Evolutionary conservation across 306 rosid species (phyloP).

Genomic region (Rubus idaeus): DNA sequence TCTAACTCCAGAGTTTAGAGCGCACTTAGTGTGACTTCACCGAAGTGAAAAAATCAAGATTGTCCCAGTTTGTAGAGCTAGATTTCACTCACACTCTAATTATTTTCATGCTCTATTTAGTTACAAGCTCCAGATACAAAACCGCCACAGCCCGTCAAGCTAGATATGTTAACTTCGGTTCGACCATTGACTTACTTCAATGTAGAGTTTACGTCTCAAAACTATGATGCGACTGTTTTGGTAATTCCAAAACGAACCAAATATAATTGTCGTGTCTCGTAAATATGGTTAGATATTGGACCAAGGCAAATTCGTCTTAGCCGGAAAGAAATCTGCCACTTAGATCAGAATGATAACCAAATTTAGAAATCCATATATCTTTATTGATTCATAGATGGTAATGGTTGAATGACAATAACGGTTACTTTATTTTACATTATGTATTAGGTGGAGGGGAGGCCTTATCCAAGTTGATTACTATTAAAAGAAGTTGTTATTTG

Average conservation of each 20-base stretch:
- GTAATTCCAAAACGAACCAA: not conserved
- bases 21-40: too few species aligned
- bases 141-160: too few species aligned
- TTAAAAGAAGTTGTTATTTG: not conserved
- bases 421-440: conserved; percentile 1
- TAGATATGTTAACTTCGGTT: too few species aligned
- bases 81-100: too few species aligned
- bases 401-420: not conserved
- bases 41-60: too few species aligned
- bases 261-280: not conserved
- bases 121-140: too few species aligned
- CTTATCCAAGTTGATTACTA: not conserved
- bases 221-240: not conserved
- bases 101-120: too few species aligned
- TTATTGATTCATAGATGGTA: not conserved
- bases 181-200: not conserved
- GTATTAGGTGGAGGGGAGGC: not conserved
- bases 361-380: not conserved
- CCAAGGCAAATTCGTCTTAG: not conserved
- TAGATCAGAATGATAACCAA: not conserved
- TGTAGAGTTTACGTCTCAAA: not conserved
- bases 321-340: not conserved
- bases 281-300: not conserved
- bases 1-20: too few species aligned
- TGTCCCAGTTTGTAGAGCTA: too few species aligned